These are phyloP conservation scores for Arthrobotrys megalospora DNA, from an alignment of 2,329 filamentous ascomycete genomes.

Conservation along the genomic window DNA sequence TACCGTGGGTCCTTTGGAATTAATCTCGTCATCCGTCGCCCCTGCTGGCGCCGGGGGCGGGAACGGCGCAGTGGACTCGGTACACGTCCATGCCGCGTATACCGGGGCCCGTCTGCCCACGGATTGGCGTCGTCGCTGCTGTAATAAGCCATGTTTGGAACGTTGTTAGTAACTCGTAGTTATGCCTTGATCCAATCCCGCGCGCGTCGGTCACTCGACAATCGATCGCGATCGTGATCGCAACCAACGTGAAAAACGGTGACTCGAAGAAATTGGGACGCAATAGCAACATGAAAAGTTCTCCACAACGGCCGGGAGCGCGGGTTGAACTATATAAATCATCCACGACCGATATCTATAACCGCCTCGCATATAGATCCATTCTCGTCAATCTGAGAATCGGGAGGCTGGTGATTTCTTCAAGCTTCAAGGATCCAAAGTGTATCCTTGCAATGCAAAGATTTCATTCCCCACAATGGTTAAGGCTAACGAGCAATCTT, in stretches of 20 bases:
- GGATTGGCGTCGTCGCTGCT: too few species aligned
- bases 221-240: background rate
- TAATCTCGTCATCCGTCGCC: background rate
- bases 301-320: too few species aligned
- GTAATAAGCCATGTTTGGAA: too few species aligned
- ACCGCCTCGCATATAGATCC: background rate
- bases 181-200: too few species aligned
- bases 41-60: background rate
- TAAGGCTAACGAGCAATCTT: background rate
- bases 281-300: too few species aligned
- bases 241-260: background rate
- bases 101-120: too few species aligned
- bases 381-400: background rate
- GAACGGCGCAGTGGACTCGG: background rate
- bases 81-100: too few species aligned
- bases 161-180: too few species aligned
- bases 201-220: too few species aligned
- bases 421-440: constrained; percentile 3
- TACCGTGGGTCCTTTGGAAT: background rate
- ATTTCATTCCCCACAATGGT: background rate
- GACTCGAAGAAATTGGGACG: too few species aligned
- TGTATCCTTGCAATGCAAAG: background rate
- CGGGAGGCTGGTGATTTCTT: background rate
- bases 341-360: background rate
- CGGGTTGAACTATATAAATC: background rate